phyloP scores from a whole-genome alignment of 2,329 filamentous ascomycete species.

The Ambrosiella cleistominuta region DNA sequence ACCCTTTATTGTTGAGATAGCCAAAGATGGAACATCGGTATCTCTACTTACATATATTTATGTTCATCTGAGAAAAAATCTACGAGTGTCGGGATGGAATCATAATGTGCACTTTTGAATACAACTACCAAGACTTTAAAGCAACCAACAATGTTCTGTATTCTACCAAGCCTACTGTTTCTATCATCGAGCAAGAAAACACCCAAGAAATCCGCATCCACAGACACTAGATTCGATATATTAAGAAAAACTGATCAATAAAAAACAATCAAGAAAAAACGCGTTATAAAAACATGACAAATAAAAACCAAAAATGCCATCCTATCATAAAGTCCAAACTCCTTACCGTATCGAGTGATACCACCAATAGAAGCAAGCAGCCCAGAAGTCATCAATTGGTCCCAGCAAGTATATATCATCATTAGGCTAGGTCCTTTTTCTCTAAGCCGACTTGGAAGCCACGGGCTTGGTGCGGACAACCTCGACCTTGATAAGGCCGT shows the following conservation, averaged over 20 bases:
- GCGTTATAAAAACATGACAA: neutral
- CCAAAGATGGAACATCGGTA: no score
- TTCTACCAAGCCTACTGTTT: neutral
- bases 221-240: neutral
- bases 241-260: neutral
- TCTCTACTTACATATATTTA: no score
- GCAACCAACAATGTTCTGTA: neutral
- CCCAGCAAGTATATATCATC: neutral
- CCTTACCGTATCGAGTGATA: neutral
- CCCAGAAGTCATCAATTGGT: neutral
- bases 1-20: no score
- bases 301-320: neutral
- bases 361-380: neutral
- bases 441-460: conserved; percentile 9
- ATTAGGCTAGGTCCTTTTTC: neutral
- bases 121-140: neutral
- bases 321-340: neutral
- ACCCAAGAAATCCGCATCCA: neutral
- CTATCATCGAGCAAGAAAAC: neutral
- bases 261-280: neutral
- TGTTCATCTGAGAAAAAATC: no score
- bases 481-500: conserved; percentile 88
- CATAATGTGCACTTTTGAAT: neutral
- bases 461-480: conserved; percentile 38
- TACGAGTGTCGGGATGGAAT: no score